phyloP scores from a whole-genome alignment of 2,329 filamentous ascomycete species.

The Aureobasidium pullulans region DNA sequence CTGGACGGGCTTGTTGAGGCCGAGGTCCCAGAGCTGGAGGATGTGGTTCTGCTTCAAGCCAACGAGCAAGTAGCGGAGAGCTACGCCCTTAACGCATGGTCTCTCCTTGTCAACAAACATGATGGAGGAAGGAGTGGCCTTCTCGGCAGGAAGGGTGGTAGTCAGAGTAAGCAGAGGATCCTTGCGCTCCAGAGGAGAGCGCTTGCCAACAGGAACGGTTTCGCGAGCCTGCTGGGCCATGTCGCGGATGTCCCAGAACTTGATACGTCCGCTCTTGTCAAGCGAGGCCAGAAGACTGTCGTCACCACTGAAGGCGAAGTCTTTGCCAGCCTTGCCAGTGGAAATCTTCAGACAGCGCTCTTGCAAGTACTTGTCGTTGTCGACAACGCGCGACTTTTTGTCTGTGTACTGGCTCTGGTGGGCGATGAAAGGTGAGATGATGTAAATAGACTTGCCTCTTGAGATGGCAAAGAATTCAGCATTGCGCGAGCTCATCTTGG shows the following conservation, averaged over 20 bases:
- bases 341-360: constrained; percentile 89
- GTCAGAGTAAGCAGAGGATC: constrained; percentile 79
- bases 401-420: constrained; percentile 44
- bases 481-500: constrained; percentile 79
- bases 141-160: constrained; percentile 80
- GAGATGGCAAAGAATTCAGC: constrained; percentile 93
- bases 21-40: constrained; percentile 95
- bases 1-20: constrained; percentile 88
- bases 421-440: constrained; percentile 60
- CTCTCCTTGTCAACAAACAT: constrained; percentile 93
- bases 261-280: constrained; percentile 91
- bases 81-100: constrained; percentile 82
- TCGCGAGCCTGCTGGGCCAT: constrained; percentile 50
- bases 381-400: constrained; percentile 53
- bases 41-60: constrained; percentile 99
- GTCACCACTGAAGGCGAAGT: constrained; percentile 96
- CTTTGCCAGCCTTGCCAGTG: constrained; percentile 95
- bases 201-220: constrained; percentile 30
- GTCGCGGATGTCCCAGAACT: constrained; percentile 94
- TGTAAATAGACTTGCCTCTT: constrained; percentile 90
- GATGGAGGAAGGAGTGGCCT: constrained; percentile 94
- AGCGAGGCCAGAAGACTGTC: constrained; percentile 90
- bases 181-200: constrained; percentile 64
- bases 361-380: constrained; percentile 79
- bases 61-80: constrained; percentile 89